Conservation (phyloP, 2,329 filamentous ascomycete genomes). For the Calonectria pseudoturangicola region DNA sequence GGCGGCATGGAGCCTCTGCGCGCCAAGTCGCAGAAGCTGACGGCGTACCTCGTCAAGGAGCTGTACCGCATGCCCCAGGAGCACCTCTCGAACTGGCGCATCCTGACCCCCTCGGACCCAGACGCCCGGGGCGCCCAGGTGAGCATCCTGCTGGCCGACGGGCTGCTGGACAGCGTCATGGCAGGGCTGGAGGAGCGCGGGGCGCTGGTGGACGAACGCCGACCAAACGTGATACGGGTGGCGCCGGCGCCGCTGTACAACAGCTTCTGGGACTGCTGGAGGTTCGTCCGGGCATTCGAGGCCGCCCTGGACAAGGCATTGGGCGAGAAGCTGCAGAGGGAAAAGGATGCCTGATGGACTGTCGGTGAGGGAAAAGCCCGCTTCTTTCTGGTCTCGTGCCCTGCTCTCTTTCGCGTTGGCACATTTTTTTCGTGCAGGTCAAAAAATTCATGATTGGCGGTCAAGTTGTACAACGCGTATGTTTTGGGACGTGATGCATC, state of each 20-base stretch:
- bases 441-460: conserved; percentile 17
- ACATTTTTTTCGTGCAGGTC: conserved; percentile 13
- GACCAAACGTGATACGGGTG: conserved; percentile 86
- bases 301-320: conserved; percentile 53
- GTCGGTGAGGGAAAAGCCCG: conserved; percentile 15
- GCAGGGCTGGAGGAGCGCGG: conserved; percentile 77
- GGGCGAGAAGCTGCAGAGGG: conserved; percentile 20
- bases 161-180: conserved; percentile 80
- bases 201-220: conserved; percentile 86
- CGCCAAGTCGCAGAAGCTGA: conserved; percentile 74
- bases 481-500: conserved; percentile 13
- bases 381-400: not conserved
- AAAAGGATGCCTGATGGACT: conserved; percentile 11
- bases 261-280: conserved; percentile 76
- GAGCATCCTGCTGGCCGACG: conserved; percentile 79
- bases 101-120: conserved; percentile 80
- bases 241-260: conserved; percentile 90
- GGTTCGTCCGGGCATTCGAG: conserved; percentile 56
- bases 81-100: conserved; percentile 64
- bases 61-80: conserved; percentile 62
- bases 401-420: conserved; percentile 2
- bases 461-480: conserved; percentile 9
- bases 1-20: conserved; percentile 77
- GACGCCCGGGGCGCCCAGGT: conserved; percentile 84
- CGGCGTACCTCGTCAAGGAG: conserved; percentile 82